Percentiles rank a stretch among this genome's conserved stretches.
Evolutionary conservation across 805 yeast species (phyloP).

Genomic region (Starmerella powellii): DNA sequence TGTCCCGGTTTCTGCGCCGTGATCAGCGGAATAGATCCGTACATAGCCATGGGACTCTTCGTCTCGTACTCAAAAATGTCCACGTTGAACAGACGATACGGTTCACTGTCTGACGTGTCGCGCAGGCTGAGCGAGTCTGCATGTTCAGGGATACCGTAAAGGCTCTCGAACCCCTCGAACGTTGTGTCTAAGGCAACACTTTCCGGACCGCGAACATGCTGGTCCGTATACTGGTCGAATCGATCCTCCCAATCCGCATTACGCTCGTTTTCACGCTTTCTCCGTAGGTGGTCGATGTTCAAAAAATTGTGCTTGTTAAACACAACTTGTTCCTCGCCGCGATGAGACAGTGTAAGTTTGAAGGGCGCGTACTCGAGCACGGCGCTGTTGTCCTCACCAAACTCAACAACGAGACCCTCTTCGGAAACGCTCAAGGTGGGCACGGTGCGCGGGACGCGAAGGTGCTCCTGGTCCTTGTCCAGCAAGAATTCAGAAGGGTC

Average conservation of each 20-base stretch:
- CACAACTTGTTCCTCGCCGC: constrained; percentile 39
- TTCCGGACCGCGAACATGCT: constrained; percentile 61
- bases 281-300: constrained; percentile 73
- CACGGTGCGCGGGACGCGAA: neutral
- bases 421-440: neutral
- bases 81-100: constrained; percentile 81
- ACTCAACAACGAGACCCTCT: constrained; percentile 2
- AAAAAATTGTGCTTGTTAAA: constrained; percentile 60
- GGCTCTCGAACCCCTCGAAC: constrained; percentile 47
- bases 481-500: constrained; percentile 17
- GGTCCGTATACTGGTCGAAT: constrained; percentile 58
- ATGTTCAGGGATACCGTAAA: constrained; percentile 96
- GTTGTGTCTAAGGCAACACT: constrained; percentile 69
- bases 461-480: constrained; percentile 3
- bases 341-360: constrained; percentile 37
- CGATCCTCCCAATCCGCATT: constrained; percentile 58
- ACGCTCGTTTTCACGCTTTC: constrained; percentile 34
- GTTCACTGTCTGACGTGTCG: constrained; percentile 53
- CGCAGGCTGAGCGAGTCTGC: constrained; percentile 67
- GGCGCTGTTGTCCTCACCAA: constrained; percentile 29
- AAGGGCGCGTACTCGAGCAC: constrained; percentile 40
- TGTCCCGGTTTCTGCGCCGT: constrained; percentile 46
- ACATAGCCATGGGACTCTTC: constrained; percentile 77
- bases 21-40: constrained; percentile 87
- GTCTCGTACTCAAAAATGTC: constrained; percentile 91